Base-by-base conservation (phyloP, 176 grass and related monocot species). In the Oryza australiensis region DNA sequence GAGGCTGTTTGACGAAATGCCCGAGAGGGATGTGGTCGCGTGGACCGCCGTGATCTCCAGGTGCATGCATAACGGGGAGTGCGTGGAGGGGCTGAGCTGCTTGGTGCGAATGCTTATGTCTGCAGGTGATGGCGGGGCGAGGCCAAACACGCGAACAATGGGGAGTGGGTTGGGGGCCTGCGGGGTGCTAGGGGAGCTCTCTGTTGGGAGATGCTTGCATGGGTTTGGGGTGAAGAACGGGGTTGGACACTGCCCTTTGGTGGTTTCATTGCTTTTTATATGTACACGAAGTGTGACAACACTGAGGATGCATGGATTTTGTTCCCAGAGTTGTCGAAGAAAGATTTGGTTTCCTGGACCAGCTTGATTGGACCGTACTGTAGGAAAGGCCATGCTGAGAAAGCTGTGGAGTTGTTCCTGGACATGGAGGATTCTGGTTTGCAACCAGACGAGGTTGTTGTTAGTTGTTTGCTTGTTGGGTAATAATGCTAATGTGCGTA, bases 1-100 rank as follows among this genome's bases (percentile, higher is more conserved):
- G 34, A 90, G 63, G 77, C 1, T 96, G 83, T 96, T 96, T 9
- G 88, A 93, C 53, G 86, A 96, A 89, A 96, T 96, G 79, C 66
- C 76, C 0, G 48, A 75, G n/a, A 88, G 77, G 70, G 93, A 96
- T 79, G 90, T 93, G 18, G 80, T 96, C 40, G 63, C 86, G 8
- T 96, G 90, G 93, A 93, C 93, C 5, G 82, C 90, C 2, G 76
- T 96, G 70, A 34, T 96, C 53, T 84, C 83, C 24, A 90, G 93
- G 12, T 96, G 80, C 42, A 83, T 96, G 71, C 66, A 88, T 45
- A n/a, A n/a, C n/a, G n/a, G n/a, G n/a, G n/a, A n/a, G n/a, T n/a
- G n/a, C n/a, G n/a, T n/a, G n/a, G n/a, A n/a, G n/a, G n/a, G n/a
- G n/a, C n/a, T n/a, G n/a, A n/a, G n/a, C n/a, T n/a, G n/a, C n/a